phyloP scores from a whole-genome alignment of 1,284 basidiomycete species.

The Ganoderma lucidum region DNA sequence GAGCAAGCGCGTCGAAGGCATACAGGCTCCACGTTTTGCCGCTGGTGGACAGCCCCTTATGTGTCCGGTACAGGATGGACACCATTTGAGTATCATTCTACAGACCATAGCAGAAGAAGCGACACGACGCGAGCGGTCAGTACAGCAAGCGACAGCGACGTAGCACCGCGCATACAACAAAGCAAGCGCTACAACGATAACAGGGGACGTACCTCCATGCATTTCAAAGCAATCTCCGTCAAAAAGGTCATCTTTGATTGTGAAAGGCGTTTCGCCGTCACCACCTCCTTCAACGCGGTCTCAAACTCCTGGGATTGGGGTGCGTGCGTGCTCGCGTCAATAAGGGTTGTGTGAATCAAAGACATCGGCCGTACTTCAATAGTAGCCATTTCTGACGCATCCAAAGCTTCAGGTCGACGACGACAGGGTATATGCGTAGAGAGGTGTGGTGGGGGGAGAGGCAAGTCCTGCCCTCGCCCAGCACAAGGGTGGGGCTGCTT shows the following conservation, averaged over 20 bases:
- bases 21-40: constrained; percentile 88
- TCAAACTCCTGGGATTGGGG: constrained; percentile 77
- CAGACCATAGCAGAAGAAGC: not conserved
- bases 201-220: constrained; percentile 67
- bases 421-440: constrained; percentile 7
- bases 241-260: constrained; percentile 83
- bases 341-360: not conserved
- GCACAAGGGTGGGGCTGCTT: constrained; percentile 12
- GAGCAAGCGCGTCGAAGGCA: constrained; percentile 88
- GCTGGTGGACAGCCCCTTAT: constrained; percentile 73
- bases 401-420: not conserved
- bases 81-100: constrained; percentile 88
- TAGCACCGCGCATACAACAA: not conserved
- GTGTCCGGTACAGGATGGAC: constrained; percentile 84
- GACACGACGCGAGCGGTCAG: not conserved
- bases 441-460: constrained; percentile 9
- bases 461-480: not conserved
- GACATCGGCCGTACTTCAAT: constrained; percentile 27
- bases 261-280: constrained; percentile 83
- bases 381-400: constrained; percentile 29
- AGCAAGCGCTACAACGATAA: not conserved
- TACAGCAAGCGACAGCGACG: not conserved
- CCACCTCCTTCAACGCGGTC: constrained; percentile 77
- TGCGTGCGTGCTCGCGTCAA: not conserved
- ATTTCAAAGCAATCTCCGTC: constrained; percentile 76